Percentiles rank a stretch among this genome's conserved stretches.
These are phyloP conservation scores for Amanita muscaria DNA, from an alignment of 768 basidiomycete species.

Conservation along the genomic window DNA sequence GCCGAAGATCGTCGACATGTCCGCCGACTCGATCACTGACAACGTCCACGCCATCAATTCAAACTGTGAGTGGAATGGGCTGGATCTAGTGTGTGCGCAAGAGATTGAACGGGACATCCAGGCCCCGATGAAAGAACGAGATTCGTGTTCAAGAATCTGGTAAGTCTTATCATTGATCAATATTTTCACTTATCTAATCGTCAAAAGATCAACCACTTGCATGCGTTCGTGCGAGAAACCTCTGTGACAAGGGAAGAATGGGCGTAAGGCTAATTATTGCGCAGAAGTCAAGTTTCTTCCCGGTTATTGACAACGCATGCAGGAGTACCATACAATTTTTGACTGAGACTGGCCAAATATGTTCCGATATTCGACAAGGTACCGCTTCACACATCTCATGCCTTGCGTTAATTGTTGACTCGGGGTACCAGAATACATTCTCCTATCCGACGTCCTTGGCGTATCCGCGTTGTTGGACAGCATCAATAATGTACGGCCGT, in stretches of 20 bases:
- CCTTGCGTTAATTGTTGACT: not conserved
- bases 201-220: constrained; percentile 54
- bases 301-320: not conserved
- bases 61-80: constrained; percentile 24
- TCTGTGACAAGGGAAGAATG: constrained; percentile 79
- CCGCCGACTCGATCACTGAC: constrained; percentile 31
- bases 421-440: constrained; percentile 55
- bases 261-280: constrained; percentile 38
- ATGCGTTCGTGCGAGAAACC: constrained; percentile 67
- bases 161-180: constrained; percentile 12
- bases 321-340: constrained; percentile 67
- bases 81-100: too few species aligned
- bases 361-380: constrained; percentile 57
- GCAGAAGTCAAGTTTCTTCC: not conserved
- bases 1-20: constrained; percentile 32
- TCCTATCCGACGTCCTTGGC: constrained; percentile 77
- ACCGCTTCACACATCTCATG: not conserved
- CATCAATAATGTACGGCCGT: constrained; percentile 58
- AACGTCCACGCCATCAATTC: constrained; percentile 32
- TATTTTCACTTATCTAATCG: not conserved
- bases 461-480: constrained; percentile 71
- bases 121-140: constrained; percentile 33
- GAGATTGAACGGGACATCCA: constrained; percentile 10
- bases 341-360: constrained; percentile 65
- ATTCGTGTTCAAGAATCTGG: constrained; percentile 35